Percentiles rank a stretch among this genome's conserved stretches.
Conservation (phyloP, 441 rosid genomes). For the Theobroma grandiflorum region DNA sequence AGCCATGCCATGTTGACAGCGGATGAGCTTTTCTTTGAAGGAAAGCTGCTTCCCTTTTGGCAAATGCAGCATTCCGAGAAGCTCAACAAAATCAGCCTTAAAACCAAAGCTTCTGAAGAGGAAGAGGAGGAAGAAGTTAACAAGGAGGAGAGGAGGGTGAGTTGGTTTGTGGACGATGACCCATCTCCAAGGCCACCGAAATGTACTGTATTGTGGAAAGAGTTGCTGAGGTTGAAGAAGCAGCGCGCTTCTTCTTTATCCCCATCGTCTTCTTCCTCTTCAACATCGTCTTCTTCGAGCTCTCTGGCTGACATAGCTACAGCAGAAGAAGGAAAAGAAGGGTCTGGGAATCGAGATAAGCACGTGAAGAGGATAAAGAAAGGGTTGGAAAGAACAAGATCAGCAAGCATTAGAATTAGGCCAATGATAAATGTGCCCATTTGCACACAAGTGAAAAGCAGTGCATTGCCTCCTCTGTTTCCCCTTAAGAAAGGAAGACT, state of each 20-base stretch:
- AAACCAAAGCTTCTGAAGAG: slow-evolving; percentile 41
- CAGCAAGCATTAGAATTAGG: slow-evolving; percentile 80
- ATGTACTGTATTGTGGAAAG: slow-evolving; percentile 97
- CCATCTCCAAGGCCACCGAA: slow-evolving; percentile 98
- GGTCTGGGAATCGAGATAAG: slow-evolving; percentile 47
- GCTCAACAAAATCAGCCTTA: slow-evolving; percentile 69
- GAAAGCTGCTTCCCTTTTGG: slow-evolving; percentile 87
- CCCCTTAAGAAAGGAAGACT: slow-evolving; percentile 73
- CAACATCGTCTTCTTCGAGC: slow-evolving; percentile 79
- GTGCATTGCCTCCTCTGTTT: slow-evolving; percentile 76
- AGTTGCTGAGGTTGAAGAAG: slow-evolving; percentile 78
- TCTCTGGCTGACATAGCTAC: slow-evolving; percentile 58
- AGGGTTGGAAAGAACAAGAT: slow-evolving; percentile 90
- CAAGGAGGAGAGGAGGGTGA: slow-evolving; percentile 54
- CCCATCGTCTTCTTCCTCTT: slow-evolving; percentile 80
- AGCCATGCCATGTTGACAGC: slow-evolving; percentile 68
- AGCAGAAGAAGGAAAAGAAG: slow-evolving; percentile 50
- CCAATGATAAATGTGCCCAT: slow-evolving; percentile 92
- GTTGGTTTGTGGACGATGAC: slow-evolving; percentile 88
- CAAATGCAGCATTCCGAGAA: slow-evolving; percentile 74
- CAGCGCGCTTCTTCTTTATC: slow-evolving; percentile 67
- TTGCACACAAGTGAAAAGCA: slow-evolving; percentile 69
- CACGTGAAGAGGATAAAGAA: slow-evolving; percentile 81
- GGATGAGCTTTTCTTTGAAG: slow-evolving; percentile 86
- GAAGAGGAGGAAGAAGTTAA: slow-evolving; percentile 38